These are phyloP conservation scores for Penicillium daleae DNA, from an alignment of 495 filamentous ascomycete species.

Conservation along the genomic window DNA sequence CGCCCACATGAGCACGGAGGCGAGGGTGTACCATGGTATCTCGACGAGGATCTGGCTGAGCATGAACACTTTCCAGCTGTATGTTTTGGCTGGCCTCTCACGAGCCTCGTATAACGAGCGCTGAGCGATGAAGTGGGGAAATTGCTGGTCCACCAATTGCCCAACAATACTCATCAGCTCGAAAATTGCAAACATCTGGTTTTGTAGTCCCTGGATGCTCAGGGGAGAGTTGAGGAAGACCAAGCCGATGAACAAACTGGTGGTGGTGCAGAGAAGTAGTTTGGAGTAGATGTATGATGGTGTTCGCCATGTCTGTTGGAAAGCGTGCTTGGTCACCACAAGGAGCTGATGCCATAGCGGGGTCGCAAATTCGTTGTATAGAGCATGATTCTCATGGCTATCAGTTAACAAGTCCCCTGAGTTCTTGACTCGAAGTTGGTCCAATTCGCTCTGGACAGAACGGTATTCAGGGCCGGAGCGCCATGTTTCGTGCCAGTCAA, in stretches of 20 bases:
- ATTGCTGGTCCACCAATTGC: conserved; percentile 76
- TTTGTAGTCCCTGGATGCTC: conserved; percentile 80
- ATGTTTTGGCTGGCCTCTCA: conserved; percentile 71
- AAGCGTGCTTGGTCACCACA: conserved; percentile 28
- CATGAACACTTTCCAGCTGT: conserved; percentile 76
- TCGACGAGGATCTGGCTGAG: conserved; percentile 73
- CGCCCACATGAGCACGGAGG: conserved; percentile 63
- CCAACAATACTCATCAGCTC: conserved; percentile 84
- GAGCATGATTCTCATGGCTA: conserved; percentile 18
- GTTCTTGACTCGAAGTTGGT: conserved; percentile 55
- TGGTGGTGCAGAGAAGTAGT: conserved; percentile 13
- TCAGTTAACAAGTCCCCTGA: conserved; percentile 34
- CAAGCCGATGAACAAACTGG: conserved; percentile 82
- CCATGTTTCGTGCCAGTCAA: conserved; percentile 83
- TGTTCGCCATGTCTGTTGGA: conserved; percentile 51
- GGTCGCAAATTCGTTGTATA: conserved; percentile 49
- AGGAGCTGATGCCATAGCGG: conserved; percentile 47
- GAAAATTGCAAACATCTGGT: conserved; percentile 90
- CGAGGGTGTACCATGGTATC: conserved; percentile 70
- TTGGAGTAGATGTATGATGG: conserved; percentile 38
- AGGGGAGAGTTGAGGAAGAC: conserved; percentile 80
- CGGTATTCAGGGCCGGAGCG: conserved; percentile 70
- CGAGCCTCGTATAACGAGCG: conserved; percentile 74
- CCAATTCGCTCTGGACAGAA: conserved; percentile 46
- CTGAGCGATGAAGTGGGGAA: conserved; percentile 70